Evolutionary conservation across 345 rosid species (phyloP), one percentile per base, ranked within the genome.

Genomic region (Barbarea vulgaris): DNA sequence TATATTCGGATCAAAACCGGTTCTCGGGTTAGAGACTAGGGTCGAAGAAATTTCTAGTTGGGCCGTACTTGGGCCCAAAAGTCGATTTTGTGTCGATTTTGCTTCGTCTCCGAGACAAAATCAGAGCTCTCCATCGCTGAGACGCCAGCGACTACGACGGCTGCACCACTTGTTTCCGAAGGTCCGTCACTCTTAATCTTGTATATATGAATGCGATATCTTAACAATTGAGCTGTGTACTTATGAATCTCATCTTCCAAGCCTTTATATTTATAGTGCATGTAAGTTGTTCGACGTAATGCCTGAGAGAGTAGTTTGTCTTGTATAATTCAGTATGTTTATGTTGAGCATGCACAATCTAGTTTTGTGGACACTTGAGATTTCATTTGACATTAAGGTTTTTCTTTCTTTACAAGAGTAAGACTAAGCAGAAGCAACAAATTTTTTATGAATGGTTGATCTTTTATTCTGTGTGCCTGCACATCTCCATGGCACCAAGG

Each of bases 401-500:
- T 42, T 5, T 24, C 25, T n/a, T n/a, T 41, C 14, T 42, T 44
- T 15, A 15, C 18, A 15, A 39, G 44, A 12, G 44, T 18, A 31
- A 58, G 14, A 17, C 42, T 33, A 33, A 58, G 63, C 7, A 58
- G 21, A 31, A 18, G 42, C 11, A 17, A 15, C 21, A 28, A 15
- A 17, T 39, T 28, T 30, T 56, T 10, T 27, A 10, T 10, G 11
- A 63, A 42, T 7, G 51, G 11, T 15, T 62, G 34, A 62, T 19
- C 41, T 56, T 70, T 27, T 42, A 6, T 44, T 22, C 22, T 56
- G 19, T 44, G 12, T 61, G 51, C 21, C 50, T 41, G 13, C 19
- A 4, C 12, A 30, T 60, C 39, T 75, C 27, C 44, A 90, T 90
- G 96, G 84, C 53, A 17, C 86, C 95, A 12, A 89, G 98, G 79